Base-by-base conservation (phyloP, 31 red algal species). In the Asparagopsis taxiformis region DNA sequence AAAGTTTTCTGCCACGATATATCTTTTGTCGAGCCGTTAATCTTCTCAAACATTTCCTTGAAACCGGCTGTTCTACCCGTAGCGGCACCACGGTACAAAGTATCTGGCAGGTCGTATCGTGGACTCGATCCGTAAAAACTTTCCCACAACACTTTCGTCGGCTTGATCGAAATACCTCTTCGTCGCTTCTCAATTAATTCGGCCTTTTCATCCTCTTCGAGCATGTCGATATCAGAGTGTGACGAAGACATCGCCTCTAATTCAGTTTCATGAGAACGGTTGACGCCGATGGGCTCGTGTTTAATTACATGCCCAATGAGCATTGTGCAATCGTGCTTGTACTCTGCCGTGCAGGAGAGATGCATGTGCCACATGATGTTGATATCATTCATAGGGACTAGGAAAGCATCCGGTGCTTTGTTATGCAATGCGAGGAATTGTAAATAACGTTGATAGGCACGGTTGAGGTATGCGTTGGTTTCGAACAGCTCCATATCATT, bases 301-400 rank as follows among this genome's bases (percentile, higher is more conserved):
- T 57, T 58, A 0, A 90, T 35, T n/a, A 74, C 37, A 6, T 68
- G 41, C 1, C 59, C 61, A 21, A 81, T 74, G 13, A 90, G 56
- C 2, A 59, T 61, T 30, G 53, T 43, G 38, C 75, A 81, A 49
- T 90, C 75, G 11, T 79, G 58, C 19, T 53, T 19, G 49, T 90
- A 90, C 50, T 73, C 86, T 33, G 15, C 30, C 19, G 86, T 80
- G 31, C 62, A 75, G 25, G 54, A 55, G 32, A 90, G 41, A 31
- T 90, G 86, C 86, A 79, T 79, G 50, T 90, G 86, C 86, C 86
- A 90, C 25, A 80, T 79, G 55, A 90, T 59, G 59, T 90, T 81
- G 30, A 90, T 90, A 38, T 90, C 86, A 24, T 73, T 81, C 86
- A 90, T 90, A 10, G 75, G 75, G 4, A 81, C 61, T 16, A 90